Evolutionary conservation across 2,329 filamentous ascomycete species (phyloP).

Genomic region (Penicillium janthinellum): DNA sequence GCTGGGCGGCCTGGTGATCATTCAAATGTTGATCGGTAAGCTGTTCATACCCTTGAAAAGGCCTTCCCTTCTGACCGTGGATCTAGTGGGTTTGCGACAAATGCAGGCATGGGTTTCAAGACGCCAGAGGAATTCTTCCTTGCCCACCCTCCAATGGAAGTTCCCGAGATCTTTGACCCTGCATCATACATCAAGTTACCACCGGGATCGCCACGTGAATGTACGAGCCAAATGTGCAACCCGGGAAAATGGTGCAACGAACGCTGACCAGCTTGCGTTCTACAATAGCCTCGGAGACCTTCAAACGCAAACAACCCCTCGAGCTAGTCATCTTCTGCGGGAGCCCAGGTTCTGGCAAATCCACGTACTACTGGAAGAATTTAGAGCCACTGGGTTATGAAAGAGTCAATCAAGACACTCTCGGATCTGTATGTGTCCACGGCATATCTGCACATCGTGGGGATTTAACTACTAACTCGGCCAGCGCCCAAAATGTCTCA

Average conservation of each 20-base stretch:
- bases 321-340: constrained; percentile 88
- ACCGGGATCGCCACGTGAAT: not conserved
- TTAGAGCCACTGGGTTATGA: constrained; percentile 78
- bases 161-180: constrained; percentile 72
- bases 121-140: constrained; percentile 95
- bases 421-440: constrained; percentile 63
- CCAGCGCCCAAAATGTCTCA: constrained; percentile 66
- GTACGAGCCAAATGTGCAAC: not conserved
- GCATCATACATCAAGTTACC: constrained; percentile 50
- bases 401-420: constrained; percentile 84
- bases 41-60: not conserved
- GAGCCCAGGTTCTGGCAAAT: constrained; percentile 87
- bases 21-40: constrained; percentile 61
- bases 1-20: constrained; percentile 60
- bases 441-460: not conserved
- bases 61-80: constrained; percentile 15
- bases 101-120: constrained; percentile 75
- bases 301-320: constrained; percentile 63
- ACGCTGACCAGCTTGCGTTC: not conserved
- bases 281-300: constrained; percentile 29
- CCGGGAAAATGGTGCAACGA: not conserved
- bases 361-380: constrained; percentile 80
- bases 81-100: constrained; percentile 76
- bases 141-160: constrained; percentile 64
- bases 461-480: not conserved